These are phyloP conservation scores for Syzygium grande DNA, from an alignment of 345 rosid species.

Conservation along the genomic window DNA sequence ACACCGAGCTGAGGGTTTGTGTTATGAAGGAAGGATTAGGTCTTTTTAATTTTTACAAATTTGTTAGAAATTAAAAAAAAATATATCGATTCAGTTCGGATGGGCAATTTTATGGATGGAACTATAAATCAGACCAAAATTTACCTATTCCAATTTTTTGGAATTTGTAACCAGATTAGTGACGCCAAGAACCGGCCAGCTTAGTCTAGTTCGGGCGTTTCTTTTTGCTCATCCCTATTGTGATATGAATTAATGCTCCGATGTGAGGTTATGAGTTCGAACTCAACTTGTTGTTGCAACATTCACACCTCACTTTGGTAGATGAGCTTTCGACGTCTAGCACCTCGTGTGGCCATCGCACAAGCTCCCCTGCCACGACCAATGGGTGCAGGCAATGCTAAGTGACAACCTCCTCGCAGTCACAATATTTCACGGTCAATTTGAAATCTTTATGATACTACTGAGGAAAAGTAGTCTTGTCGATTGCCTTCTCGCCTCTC, in stretches of 20 bases:
- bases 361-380: not conserved
- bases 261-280: not conserved
- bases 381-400: not conserved
- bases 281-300: not conserved
- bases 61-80: no score
- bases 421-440: not conserved
- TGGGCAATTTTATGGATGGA: not conserved
- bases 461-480: not conserved
- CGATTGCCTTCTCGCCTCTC: not conserved
- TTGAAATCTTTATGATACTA: not conserved
- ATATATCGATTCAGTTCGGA: no score
- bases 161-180: no score
- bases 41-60: no score
- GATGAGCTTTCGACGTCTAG: not conserved
- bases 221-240: not conserved
- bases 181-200: not conserved
- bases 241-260: not conserved
- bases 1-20: no score
- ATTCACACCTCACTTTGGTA: not conserved
- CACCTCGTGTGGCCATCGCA: not conserved
- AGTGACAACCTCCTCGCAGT: not conserved
- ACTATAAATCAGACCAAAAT: not conserved
- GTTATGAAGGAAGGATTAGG: no score
- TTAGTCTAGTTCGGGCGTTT: accelerated
- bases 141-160: no score